phyloP scores from a whole-genome alignment of 257 asterid genomes.

The Ligustrum vulgare region DNA sequence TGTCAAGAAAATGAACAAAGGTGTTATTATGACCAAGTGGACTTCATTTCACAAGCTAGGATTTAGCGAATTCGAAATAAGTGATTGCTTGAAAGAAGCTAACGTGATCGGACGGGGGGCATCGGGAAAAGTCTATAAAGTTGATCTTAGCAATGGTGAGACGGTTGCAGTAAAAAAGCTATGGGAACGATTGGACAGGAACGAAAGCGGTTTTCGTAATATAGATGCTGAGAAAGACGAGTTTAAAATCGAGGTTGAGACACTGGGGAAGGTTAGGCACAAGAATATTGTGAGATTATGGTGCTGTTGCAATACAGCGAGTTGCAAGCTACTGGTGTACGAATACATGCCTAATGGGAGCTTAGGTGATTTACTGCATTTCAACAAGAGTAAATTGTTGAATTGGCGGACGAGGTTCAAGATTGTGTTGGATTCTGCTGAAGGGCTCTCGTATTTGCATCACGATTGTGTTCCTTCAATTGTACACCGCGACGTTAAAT shows the following conservation, averaged over 20 bases:
- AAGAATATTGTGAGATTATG: constrained; percentile 72
- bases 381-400: constrained; percentile 38
- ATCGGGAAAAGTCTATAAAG: constrained; percentile 76
- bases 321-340: constrained; percentile 66
- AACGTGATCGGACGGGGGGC: constrained; percentile 73
- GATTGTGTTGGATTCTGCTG: constrained; percentile 77
- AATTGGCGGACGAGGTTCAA: constrained; percentile 69
- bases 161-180: constrained; percentile 78
- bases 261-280: constrained; percentile 78
- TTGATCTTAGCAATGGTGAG: constrained; percentile 62
- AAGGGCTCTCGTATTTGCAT: constrained; percentile 85
- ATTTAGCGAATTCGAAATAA: constrained; percentile 61
- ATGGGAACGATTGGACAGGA: constrained; percentile 32
- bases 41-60: constrained; percentile 76
- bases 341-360: constrained; percentile 90
- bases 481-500: constrained; percentile 85
- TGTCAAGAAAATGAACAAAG: constrained; percentile 28
- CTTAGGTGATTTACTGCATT: constrained; percentile 72
- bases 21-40: constrained; percentile 57
- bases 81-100: constrained; percentile 54
- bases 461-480: constrained; percentile 84
- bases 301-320: constrained; percentile 66
- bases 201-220: constrained; percentile 21
- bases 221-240: constrained; percentile 37
- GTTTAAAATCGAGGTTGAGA: constrained; percentile 70